Conservation (phyloP, 2,329 filamentous ascomycete genomes). For the Nemania sp. region DNA sequence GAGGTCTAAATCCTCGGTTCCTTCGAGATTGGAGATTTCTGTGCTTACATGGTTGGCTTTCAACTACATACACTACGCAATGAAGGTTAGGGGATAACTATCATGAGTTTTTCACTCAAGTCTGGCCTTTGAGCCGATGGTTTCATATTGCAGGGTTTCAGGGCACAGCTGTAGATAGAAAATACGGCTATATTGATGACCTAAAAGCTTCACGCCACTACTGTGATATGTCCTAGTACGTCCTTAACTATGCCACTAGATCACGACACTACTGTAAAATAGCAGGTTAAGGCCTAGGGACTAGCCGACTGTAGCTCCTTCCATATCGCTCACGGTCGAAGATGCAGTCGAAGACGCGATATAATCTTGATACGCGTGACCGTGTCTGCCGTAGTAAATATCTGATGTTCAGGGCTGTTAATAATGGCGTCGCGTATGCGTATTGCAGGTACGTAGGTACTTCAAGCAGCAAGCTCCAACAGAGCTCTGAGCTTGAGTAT, state of each 20-base stretch:
- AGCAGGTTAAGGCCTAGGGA: no score
- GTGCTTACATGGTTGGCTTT: background rate
- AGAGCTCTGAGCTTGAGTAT: background rate
- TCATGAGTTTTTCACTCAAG: background rate
- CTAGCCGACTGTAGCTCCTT: no score
- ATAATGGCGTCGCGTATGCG: background rate
- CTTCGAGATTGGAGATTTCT: background rate
- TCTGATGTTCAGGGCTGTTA: background rate
- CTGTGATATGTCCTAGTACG: no score
- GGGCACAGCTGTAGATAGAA: slow-evolving; percentile 5
- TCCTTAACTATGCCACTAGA: no score
- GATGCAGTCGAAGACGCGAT: background rate
- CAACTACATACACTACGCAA: background rate
- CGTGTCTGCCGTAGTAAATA: background rate
- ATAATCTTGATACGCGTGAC: background rate
- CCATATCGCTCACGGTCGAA: no score
- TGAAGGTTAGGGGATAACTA: background rate
- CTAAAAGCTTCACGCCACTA: background rate
- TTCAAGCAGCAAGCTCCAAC: background rate
- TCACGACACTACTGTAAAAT: no score
- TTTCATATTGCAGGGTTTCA: background rate
- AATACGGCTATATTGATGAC: background rate
- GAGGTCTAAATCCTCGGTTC: background rate
- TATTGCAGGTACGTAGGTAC: background rate
- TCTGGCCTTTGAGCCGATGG: background rate